Evolutionary conservation across 2,329 filamentous ascomycete species (phyloP).

Genomic region (Stemphylium vesicarium): DNA sequence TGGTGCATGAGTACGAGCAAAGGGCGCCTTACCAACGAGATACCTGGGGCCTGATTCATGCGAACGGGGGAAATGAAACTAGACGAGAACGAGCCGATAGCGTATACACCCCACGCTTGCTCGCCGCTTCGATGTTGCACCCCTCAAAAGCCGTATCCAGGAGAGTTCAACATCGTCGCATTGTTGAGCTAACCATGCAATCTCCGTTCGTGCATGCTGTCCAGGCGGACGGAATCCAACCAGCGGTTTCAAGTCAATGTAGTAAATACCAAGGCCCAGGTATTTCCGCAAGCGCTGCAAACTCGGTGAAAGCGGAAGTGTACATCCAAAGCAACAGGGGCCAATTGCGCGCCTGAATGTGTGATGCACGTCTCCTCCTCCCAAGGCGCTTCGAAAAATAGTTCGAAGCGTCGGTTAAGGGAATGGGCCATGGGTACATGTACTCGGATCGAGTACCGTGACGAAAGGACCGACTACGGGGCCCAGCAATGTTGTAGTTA

Average conservation of each 20-base stretch:
- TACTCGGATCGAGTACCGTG: background rate
- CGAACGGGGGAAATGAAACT: background rate
- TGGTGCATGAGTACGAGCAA: background rate
- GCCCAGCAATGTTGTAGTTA: background rate
- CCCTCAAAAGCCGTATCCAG: background rate
- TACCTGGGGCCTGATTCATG: background rate
- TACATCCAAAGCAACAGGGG: background rate
- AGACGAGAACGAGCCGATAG: background rate
- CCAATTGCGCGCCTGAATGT: slow-evolving; percentile 16
- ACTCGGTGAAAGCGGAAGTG: slow-evolving; percentile 9
- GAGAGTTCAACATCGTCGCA: background rate
- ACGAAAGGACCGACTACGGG: background rate
- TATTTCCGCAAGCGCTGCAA: slow-evolving; percentile 1
- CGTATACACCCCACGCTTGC: background rate
- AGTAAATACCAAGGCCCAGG: background rate
- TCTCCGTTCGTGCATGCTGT: slow-evolving; percentile 11
- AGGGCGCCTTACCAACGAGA: background rate
- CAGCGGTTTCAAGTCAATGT: background rate
- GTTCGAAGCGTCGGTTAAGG: background rate
- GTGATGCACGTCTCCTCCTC: background rate
- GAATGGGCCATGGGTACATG: no score
- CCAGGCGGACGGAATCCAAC: background rate
- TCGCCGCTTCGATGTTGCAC: background rate
- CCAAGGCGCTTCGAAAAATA: slow-evolving; percentile 1
- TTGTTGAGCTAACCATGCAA: slow-evolving; percentile 8